Evolutionary conservation across 2,329 filamentous ascomycete species (phyloP).

Genomic region (Scorias spongiosa): DNA sequence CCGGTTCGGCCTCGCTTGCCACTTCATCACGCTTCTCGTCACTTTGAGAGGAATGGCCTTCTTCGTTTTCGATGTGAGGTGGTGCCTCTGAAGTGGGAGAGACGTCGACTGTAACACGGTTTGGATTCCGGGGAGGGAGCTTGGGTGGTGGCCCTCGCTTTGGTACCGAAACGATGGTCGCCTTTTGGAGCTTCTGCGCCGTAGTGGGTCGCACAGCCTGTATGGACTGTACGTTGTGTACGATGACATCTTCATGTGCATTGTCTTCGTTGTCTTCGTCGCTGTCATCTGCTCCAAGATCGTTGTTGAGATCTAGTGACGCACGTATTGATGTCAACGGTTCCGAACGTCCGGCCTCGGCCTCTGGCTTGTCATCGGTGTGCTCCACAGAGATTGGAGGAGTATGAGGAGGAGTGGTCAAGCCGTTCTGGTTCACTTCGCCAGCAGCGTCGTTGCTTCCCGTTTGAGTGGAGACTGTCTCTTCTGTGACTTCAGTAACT

Average conservation of each 20-base stretch:
- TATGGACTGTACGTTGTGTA: constrained; percentile 40
- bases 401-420: constrained; percentile 18
- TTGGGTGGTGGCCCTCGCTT: constrained; percentile 68
- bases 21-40: constrained; percentile 1
- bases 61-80: neutral
- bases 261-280: constrained; percentile 36
- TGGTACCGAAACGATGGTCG: constrained; percentile 69
- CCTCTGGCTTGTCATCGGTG: neutral
- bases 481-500: neutral
- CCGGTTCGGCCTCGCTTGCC: constrained; percentile 2
- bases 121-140: constrained; percentile 62
- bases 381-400: constrained; percentile 6
- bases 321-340: constrained; percentile 1
- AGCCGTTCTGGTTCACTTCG: constrained; percentile 9
- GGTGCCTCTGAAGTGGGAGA: constrained; percentile 4
- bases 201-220: constrained; percentile 49
- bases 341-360: neutral
- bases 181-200: constrained; percentile 33
- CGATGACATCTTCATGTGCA: constrained; percentile 33
- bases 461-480: neutral
- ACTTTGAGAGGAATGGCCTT: neutral
- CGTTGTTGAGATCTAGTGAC: constrained; percentile 3
- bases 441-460: neutral
- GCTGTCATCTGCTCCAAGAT: constrained; percentile 24
- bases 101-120: constrained; percentile 26